Base-by-base conservation (phyloP, 768 basidiomycete genomes). In the Boletales sp. region DNA sequence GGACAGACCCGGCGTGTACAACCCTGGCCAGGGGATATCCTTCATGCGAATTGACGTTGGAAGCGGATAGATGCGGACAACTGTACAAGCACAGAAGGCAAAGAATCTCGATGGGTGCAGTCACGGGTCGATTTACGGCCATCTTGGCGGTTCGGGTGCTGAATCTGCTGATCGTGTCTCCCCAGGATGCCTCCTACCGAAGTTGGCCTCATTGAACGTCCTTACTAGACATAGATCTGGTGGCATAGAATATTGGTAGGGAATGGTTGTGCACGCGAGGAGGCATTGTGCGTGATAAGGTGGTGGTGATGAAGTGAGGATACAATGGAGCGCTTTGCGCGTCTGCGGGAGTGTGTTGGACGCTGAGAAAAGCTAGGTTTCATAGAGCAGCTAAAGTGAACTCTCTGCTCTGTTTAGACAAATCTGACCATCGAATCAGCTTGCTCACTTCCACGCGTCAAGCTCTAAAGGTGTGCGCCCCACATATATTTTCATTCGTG, bases 21-120 rank as follows among this genome's bases (percentile, higher is more conserved):
- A 94, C 91, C 55, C 80, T 83, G 14, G 82, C 83, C 36, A 97
- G 80, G 0, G 87, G 84, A 61, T 94, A 97, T 1, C 94, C 94
- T 3, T 79, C 74, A 65, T 89, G 75, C 8, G 87, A 80, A 64
- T 94, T 81, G 12, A 76, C 61, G 29, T 83, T 71, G 1, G 82
- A 78, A 1, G 58, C 48, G 18, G 75, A 58, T 15, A 76, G 62
- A 8, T 61, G 67, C 7, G 77, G 69, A 37, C 61, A 59, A 19
- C 62, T 51, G 58, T 78, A 83, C 15, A 90, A 70, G 57, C 79
- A 79, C 37, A 72, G 77, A 5, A 91, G 75, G 45, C 86, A 78
- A 0, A 86, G 84, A 64, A 53, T 86, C 81, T 18, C 65, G 56
- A 5, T 72, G 71, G 3, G 68, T 70, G 81, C 82, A 84, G 4